These are phyloP conservation scores for Letharia lupina DNA, from an alignment of 495 filamentous ascomycete genomes.

Conservation along the genomic window DNA sequence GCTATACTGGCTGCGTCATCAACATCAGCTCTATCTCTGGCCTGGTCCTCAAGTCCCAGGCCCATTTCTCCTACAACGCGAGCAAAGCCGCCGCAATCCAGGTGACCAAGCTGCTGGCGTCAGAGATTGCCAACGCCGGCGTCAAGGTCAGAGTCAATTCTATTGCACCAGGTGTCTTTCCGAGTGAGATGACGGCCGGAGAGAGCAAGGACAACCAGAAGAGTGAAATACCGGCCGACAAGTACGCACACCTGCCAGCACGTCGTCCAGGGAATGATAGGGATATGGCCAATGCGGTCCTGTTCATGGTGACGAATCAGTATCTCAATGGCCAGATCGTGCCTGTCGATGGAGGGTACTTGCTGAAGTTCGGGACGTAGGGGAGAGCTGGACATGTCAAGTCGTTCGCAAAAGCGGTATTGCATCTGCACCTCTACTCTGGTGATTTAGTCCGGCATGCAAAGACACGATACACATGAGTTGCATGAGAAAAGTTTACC, in stretches of 20 bases:
- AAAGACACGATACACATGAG: not conserved
- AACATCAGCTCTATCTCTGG: conserved; percentile 53
- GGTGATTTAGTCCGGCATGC: not conserved
- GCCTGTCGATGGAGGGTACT: conserved; percentile 57
- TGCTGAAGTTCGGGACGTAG: conserved; percentile 29
- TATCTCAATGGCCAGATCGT: conserved; percentile 64
- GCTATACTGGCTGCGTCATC: conserved; percentile 48
- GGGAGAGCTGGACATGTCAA: not conserved
- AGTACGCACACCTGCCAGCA: conserved; percentile 51
- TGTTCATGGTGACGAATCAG: conserved; percentile 57
- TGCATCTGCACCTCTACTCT: not conserved
- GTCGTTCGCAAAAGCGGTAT: not conserved
- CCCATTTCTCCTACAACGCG: conserved; percentile 47
- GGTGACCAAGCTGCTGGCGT: conserved; percentile 46
- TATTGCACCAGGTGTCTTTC: conserved; percentile 43
- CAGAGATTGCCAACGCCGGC: conserved; percentile 38
- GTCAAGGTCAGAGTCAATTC: conserved; percentile 42
- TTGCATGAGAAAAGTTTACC: not conserved
- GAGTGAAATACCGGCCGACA: conserved; percentile 52
- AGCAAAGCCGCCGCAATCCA: conserved; percentile 46
- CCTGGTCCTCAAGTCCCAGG: conserved; percentile 41
- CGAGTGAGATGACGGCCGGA: conserved; percentile 37
- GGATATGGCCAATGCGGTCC: conserved; percentile 62
- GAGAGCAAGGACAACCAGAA: conserved; percentile 52
- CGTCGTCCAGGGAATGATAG: conserved; percentile 57